A percentile compares a stretch with the other conserved stretches of the same genome.
Evolutionary conservation across 192 early-diverging fungal species (phyloP).

Genomic region (Podila minutissima): DNA sequence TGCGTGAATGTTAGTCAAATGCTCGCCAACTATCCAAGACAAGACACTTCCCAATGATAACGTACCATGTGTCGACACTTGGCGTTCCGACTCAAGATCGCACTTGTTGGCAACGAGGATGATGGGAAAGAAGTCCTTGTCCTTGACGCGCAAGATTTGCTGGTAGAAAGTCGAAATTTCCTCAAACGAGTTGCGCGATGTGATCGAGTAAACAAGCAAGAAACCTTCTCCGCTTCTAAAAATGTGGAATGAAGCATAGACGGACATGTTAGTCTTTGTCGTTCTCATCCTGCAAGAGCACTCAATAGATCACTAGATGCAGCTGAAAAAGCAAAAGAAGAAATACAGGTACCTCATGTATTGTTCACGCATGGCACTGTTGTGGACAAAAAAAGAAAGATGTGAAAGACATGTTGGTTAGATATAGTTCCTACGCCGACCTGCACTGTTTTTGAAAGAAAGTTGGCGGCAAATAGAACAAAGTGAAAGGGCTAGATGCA

Average conservation of each 20-base stretch:
- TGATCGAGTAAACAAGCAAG: constrained; percentile 91
- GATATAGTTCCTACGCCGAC: neutral
- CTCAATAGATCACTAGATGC: too few relatives aligned
- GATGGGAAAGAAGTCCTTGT: constrained; percentile 84
- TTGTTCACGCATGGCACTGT: constrained; percentile 88
- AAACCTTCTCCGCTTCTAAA: constrained; percentile 91
- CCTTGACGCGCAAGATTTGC: constrained; percentile 93
- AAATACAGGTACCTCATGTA: constrained; percentile 68
- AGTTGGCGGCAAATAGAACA: too few relatives aligned
- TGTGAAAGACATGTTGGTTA: constrained; percentile 4
- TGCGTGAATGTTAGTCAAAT: neutral
- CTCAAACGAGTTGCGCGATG: constrained; percentile 88
- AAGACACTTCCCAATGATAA: neutral
- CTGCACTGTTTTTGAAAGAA: too few relatives aligned
- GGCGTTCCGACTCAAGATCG: constrained; percentile 81
- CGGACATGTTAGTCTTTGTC: too few relatives aligned
- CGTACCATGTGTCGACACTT: constrained; percentile 71
- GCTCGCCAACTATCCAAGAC: too few relatives aligned
- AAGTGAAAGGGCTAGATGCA: too few relatives aligned
- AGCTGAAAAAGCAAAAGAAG: too few relatives aligned
- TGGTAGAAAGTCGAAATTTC: constrained; percentile 88
- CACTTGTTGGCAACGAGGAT: constrained; percentile 94
- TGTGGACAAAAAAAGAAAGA: neutral
- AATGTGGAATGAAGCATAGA: neutral
- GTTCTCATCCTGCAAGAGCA: too few relatives aligned